These are phyloP conservation scores for Cryphonectria radicalis DNA, from an alignment of 2,329 filamentous ascomycete species.

Conservation along the genomic window DNA sequence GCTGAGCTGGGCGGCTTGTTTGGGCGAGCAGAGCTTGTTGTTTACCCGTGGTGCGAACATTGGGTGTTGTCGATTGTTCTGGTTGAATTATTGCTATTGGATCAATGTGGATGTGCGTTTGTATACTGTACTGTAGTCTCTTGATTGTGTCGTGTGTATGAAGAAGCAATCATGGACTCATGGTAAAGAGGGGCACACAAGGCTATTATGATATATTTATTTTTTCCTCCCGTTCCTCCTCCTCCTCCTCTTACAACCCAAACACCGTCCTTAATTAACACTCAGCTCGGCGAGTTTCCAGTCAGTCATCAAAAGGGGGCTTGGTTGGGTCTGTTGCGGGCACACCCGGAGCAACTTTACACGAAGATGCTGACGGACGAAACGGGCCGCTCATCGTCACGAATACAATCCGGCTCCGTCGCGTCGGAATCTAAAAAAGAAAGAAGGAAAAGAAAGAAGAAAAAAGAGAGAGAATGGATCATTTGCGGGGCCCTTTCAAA, in stretches of 20 bases:
- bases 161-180: background rate
- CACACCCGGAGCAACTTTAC: background rate
- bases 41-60: slow-evolving; percentile 39
- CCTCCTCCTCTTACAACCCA: background rate
- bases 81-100: slow-evolving; percentile 3
- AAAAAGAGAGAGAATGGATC: background rate
- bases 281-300: background rate
- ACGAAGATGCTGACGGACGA: slow-evolving; percentile 13
- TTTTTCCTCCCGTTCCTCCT: background rate
- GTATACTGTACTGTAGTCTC: background rate
- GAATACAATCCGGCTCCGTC: slow-evolving; percentile 22
- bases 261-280: background rate
- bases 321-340: background rate
- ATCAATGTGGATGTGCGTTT: background rate
- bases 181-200: background rate
- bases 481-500: background rate
- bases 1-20: slow-evolving; percentile 35
- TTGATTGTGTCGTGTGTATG: background rate
- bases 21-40: slow-evolving; percentile 36
- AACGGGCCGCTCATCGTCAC: slow-evolving; percentile 17
- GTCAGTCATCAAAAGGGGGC: slow-evolving; percentile 4
- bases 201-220: background rate
- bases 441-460: too few relatives aligned
- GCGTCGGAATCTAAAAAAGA: background rate
- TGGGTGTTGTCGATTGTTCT: slow-evolving; percentile 4